Evolutionary conservation across 805 yeast species (phyloP), one percentile per base, ranked within the genome.

Genomic region (Phaffomyces antillensis): DNA sequence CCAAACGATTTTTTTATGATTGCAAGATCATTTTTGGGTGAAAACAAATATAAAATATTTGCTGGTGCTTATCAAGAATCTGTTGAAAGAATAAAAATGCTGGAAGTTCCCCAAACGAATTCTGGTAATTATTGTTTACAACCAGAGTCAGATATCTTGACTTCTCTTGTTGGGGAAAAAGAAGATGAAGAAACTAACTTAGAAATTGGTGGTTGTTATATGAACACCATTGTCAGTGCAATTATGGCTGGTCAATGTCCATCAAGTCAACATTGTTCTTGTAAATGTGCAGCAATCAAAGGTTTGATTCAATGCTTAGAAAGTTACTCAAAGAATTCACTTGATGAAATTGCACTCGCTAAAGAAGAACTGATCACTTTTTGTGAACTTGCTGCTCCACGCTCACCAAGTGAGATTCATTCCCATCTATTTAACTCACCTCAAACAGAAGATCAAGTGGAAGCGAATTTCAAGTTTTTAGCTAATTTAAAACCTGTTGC

Each of bases 401-500:
- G 13, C 15, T 6, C 18, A 26, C 17, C 18, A 7, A 18, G 20
- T 15, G 6, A 16, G 18, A 26, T 25, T 13, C 9, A 23, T 32
- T 23, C 5, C 23, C 13, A 12, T 13, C 3, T 3, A 10, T 28
- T 28, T 4, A 28, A 13, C 4, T 28, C 11, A 17, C 36, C 42
- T 3, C 31, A 25, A 20, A 32, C 36, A 3, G 59, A 52, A 17
- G 52, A 47, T 9, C 17, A 36, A 5, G 36, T 54, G 26, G 51
- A 46, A 13, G n/a, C 28, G 0, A 51, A 52, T 5, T 37, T 54
- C 15, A 34, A 42, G 0, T 48, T 46, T 20, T 45, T 50, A 11
- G 35, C 34, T 6, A 43, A 48, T 20, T 32, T 56, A 16, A 47
- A 41, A 20, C 33, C 39, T 9, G 47, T 55, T 16, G 58, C 58